A percentile compares a stretch with the other conserved stretches of the same genome.
These are phyloP conservation scores for Colletotrichum lupini DNA, from an alignment of 2,329 filamentous ascomycete species.

Conservation along the genomic window DNA sequence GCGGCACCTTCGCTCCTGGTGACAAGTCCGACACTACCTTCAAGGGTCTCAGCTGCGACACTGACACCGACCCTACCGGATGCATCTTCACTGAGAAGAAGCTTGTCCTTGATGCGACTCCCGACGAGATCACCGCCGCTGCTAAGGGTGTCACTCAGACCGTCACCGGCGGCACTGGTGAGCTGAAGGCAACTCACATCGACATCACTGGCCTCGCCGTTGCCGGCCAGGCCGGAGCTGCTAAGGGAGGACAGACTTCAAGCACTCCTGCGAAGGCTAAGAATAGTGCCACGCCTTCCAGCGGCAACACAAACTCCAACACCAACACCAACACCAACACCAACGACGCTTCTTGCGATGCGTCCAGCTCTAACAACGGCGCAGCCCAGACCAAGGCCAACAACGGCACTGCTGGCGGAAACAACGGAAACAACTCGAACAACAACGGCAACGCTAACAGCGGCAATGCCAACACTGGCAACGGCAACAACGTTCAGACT, in stretches of 20 bases:
- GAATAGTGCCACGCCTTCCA: not conserved
- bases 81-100: slow-evolving; percentile 68
- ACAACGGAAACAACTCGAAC: slow-evolving; percentile 27
- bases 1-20: slow-evolving; percentile 56
- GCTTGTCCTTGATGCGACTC: slow-evolving; percentile 63
- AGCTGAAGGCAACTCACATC: slow-evolving; percentile 42
- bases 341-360: slow-evolving; percentile 10
- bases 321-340: not conserved
- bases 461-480: slow-evolving; percentile 32
- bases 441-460: slow-evolving; percentile 29
- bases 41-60: slow-evolving; percentile 66
- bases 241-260: not conserved
- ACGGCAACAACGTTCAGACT: slow-evolving; percentile 53
- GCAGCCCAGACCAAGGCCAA: slow-evolving; percentile 1
- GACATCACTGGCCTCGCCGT: slow-evolving; percentile 40
- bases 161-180: slow-evolving; percentile 46
- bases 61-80: slow-evolving; percentile 57
- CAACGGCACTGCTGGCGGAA: slow-evolving; percentile 4
- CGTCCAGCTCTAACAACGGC: not conserved
- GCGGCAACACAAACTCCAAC: not conserved
- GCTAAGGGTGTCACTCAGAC: slow-evolving; percentile 45
- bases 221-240: slow-evolving; percentile 29
- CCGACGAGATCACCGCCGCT: slow-evolving; percentile 64
- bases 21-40: slow-evolving; percentile 50
- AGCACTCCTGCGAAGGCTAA: not conserved